Conservation (phyloP, 129 eudicot genomes). For the Kitagawia praeruptora region DNA sequence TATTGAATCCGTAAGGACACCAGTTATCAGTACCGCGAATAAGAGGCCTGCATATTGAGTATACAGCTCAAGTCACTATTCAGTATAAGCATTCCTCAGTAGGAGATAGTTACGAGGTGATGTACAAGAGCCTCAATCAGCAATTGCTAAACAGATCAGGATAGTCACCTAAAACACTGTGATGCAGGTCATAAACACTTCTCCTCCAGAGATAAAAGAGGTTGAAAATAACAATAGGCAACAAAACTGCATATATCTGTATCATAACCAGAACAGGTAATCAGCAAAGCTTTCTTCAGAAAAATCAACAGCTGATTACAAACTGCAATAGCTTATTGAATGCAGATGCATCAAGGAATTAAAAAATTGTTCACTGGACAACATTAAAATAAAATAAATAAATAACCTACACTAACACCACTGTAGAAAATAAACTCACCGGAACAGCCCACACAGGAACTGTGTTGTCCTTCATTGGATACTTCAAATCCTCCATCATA, state of each 20-base stretch:
- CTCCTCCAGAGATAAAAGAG: constrained; percentile 60
- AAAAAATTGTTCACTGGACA: not conserved
- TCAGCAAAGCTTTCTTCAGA: not conserved
- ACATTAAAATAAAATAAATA: not conserved
- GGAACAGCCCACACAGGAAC: constrained; percentile 89
- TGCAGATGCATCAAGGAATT: not conserved
- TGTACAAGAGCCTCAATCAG: not conserved
- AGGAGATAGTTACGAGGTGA: constrained; percentile 6
- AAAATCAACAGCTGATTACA: not conserved
- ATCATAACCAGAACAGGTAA: not conserved
- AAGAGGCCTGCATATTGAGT: constrained; percentile 47
- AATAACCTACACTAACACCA: not conserved
- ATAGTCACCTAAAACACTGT: constrained; percentile 54
- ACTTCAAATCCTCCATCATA: constrained; percentile 71
- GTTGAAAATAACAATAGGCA: constrained; percentile 54
- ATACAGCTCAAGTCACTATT: constrained; percentile 2
- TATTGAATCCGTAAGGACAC: constrained; percentile 65
- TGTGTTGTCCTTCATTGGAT: constrained; percentile 68
- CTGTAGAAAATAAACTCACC: constrained; percentile 37
- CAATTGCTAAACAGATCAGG: not conserved
- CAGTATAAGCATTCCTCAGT: not conserved
- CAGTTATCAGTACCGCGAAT: constrained; percentile 67
- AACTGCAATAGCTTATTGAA: not conserved
- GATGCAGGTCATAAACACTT: constrained; percentile 76
- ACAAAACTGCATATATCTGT: constrained; percentile 65